Evolutionary conservation across 176 grass and related monocot genomes (phyloP).

Genomic region (Sorghum bicolor): DNA sequence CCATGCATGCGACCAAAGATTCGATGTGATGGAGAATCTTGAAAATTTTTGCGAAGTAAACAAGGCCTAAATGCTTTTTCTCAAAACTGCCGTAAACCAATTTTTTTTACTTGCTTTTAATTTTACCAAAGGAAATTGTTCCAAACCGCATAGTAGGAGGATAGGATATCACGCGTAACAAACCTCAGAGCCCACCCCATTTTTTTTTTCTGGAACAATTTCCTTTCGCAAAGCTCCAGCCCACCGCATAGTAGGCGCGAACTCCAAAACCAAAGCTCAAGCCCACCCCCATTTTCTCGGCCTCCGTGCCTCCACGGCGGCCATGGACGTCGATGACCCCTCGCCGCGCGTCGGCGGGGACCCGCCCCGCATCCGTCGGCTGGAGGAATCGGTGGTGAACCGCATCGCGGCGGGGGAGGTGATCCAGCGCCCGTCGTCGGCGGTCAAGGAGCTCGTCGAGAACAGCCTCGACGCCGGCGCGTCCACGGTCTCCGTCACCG

Average conservation of each 20-base stretch:
- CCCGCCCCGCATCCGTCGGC: constrained; percentile 61
- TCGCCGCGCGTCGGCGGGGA: constrained; percentile 1
- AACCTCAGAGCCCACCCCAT: background rate
- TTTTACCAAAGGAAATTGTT: background rate
- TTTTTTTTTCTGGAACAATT: too few relatives aligned
- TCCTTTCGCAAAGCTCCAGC: too few relatives aligned
- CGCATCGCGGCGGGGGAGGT: constrained; percentile 90
- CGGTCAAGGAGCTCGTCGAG: constrained; percentile 92
- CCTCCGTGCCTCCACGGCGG: background rate
- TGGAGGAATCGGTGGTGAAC: constrained; percentile 91
- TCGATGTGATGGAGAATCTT: too few relatives aligned
- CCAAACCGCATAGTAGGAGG: too few relatives aligned
- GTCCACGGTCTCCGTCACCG: constrained; percentile 62
- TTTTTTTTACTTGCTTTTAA: background rate
- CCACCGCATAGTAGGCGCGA: too few relatives aligned
- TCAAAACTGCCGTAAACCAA: background rate
- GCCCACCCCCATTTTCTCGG: background rate
- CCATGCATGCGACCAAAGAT: too few relatives aligned
- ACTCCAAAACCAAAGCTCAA: background rate
- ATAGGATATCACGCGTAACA: background rate
- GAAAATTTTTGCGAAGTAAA: too few relatives aligned
- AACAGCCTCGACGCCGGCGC: constrained; percentile 83
- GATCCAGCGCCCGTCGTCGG: constrained; percentile 70
- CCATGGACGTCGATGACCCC: constrained; percentile 42
- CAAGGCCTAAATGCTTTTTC: too few relatives aligned